Conservation (phyloP, 352 stramenopile genomes). For the Achlya hypogyna region DNA sequence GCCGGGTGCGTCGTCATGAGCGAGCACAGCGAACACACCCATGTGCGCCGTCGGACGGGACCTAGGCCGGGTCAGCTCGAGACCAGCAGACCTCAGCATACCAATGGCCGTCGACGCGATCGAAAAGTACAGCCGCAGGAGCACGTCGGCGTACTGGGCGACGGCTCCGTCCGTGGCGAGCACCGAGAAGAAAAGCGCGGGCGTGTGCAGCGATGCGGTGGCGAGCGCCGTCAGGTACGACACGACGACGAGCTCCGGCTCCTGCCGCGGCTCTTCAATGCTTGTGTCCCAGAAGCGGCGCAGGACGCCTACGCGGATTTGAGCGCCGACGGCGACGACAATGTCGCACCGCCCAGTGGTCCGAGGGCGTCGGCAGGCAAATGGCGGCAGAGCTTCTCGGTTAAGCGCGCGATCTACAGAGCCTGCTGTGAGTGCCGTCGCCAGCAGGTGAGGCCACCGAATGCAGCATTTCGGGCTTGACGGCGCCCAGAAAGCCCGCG, state of each 20-base stretch:
- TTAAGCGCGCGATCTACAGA: constrained; percentile 14
- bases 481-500: constrained; percentile 41
- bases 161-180: constrained; percentile 30
- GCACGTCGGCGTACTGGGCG: constrained; percentile 35
- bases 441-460: not conserved
- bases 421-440: constrained; percentile 31
- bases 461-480: constrained; percentile 63
- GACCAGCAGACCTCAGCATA: not conserved
- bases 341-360: not conserved
- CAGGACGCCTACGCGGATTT: not conserved
- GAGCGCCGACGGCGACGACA: not conserved
- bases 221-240: constrained; percentile 15
- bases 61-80: not conserved
- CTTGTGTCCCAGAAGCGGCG: not conserved
- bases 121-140: constrained; percentile 68
- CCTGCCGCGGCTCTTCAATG: constrained; percentile 11
- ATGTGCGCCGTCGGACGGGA: constrained; percentile 51
- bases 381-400: constrained; percentile 34
- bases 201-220: constrained; percentile 27
- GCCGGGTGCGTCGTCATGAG: constrained; percentile 25
- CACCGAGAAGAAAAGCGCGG: constrained; percentile 38
- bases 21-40: constrained; percentile 44
- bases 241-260: constrained; percentile 12
- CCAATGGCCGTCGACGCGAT: constrained; percentile 48
- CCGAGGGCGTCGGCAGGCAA: constrained; percentile 41